Percentiles rank a stretch among this genome's conserved stretches.
These are phyloP conservation scores for Cucurbita maxima DNA, from an alignment of 306 rosid species.

Conservation along the genomic window DNA sequence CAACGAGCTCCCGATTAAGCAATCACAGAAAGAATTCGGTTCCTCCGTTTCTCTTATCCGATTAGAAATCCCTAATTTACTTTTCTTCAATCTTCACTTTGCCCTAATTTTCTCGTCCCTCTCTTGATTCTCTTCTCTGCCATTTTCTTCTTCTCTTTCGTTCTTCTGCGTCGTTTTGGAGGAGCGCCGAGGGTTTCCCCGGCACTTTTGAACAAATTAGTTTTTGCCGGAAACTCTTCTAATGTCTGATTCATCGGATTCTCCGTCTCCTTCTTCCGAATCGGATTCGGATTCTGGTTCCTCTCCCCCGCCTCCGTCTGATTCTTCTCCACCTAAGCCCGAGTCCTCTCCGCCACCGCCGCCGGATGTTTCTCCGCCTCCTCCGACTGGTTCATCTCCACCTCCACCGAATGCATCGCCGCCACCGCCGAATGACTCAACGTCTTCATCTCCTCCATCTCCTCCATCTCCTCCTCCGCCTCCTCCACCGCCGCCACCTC, in stretches of 20 bases:
- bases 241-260: slow-evolving; percentile 33
- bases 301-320: slow-evolving; percentile 5
- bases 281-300: not conserved
- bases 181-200: slow-evolving; percentile 35
- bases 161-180: slow-evolving; percentile 7
- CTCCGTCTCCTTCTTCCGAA: not conserved
- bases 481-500: slow-evolving; percentile 2
- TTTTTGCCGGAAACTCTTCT: slow-evolving; percentile 16
- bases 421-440: not conserved
- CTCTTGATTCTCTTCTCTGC: not conserved
- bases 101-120: not conserved
- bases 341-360: slow-evolving; percentile 5
- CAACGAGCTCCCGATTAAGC: not conserved
- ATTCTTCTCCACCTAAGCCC: slow-evolving; percentile 5
- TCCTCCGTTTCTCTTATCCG: slow-evolving; percentile 2
- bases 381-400: slow-evolving; percentile 7
- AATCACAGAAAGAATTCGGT: not conserved
- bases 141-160: not conserved
- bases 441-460: slow-evolving; percentile 2
- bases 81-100: not conserved
- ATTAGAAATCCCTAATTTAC: slow-evolving; percentile 21
- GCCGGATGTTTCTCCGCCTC: not conserved
- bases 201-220: slow-evolving; percentile 7
- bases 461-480: not conserved
- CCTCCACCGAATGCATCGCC: slow-evolving; percentile 1